Conservation (phyloP, 106 monocot genomes). For the Allium cepa region DNA sequence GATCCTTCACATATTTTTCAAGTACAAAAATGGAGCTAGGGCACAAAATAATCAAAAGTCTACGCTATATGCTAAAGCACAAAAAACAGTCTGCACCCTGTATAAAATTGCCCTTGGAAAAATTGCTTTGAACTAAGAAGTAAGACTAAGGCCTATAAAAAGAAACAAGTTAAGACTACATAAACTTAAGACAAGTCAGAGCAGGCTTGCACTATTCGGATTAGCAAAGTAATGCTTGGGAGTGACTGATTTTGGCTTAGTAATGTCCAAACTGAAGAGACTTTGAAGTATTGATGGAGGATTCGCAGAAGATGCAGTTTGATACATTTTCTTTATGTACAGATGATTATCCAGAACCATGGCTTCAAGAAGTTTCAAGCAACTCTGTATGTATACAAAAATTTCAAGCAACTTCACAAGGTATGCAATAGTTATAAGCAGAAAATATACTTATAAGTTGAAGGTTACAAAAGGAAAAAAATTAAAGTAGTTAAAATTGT, state of each 20-base stretch:
- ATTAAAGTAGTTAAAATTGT: neutral
- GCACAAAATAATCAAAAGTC: too few relatives aligned
- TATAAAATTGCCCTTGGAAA: too few relatives aligned
- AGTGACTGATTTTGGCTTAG: constrained; percentile 16
- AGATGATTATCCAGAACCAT: constrained; percentile 67
- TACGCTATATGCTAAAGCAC: too few relatives aligned
- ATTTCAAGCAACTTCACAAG: too few relatives aligned
- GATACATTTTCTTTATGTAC: constrained; percentile 29
- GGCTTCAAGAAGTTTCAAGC: constrained; percentile 55
- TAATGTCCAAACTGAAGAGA: constrained; percentile 20
- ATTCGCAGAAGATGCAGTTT: constrained; percentile 15
- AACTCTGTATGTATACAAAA: constrained; percentile 32
- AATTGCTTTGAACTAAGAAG: too few relatives aligned
- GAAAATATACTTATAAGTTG: neutral
- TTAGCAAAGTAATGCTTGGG: constrained; percentile 75
- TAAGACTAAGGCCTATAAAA: too few relatives aligned
- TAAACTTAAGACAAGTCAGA: neutral
- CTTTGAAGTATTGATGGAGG: constrained; percentile 42
- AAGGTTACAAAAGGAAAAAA: neutral
- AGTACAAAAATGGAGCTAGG: too few relatives aligned
- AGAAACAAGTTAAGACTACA: too few relatives aligned
- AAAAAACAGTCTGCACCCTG: too few relatives aligned
- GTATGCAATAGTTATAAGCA: neutral
- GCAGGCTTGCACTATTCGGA: constrained; percentile 43
- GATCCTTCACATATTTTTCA: too few relatives aligned